Evolutionary conservation across 1,284 basidiomycete species (phyloP).

Genomic region (Trametes pubescens): DNA sequence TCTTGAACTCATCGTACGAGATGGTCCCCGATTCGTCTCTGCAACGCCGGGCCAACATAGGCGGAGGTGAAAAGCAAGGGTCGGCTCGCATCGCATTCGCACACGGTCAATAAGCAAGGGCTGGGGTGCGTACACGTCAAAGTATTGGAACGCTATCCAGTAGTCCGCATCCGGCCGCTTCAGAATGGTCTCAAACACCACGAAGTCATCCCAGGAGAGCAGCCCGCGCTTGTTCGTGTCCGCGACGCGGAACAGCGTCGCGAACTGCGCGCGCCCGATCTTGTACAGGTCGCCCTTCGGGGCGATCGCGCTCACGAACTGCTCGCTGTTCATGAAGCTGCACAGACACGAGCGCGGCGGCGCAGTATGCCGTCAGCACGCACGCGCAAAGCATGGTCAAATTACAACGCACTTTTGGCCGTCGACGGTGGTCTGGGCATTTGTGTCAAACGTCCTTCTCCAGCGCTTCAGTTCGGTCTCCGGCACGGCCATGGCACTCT

Average conservation of each 20-base stretch:
- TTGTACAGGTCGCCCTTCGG: conserved; percentile 84
- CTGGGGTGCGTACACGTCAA: conserved; percentile 79
- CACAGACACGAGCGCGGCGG: not conserved
- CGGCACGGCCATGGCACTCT: conserved; percentile 73
- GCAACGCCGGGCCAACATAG: conserved; percentile 18
- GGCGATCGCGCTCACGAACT: conserved; percentile 93
- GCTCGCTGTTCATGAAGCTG: conserved; percentile 83
- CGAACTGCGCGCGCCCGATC: conserved; percentile 87
- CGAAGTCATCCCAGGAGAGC: conserved; percentile 94
- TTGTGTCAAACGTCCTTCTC: conserved; percentile 85
- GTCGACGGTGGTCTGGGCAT: conserved; percentile 74
- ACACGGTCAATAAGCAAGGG: not conserved
- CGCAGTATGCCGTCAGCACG: not conserved
- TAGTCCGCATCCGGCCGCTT: conserved; percentile 94
- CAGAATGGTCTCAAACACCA: conserved; percentile 89
- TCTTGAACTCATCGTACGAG: conserved; percentile 93
- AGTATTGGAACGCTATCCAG: conserved; percentile 96
- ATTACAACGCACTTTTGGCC: conserved; percentile 78
- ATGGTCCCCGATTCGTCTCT: conserved; percentile 91
- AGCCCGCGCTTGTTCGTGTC: conserved; percentile 81
- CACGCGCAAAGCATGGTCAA: not conserved
- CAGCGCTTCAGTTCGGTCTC: conserved; percentile 88
- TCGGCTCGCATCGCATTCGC: conserved; percentile 23
- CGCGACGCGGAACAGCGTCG: conserved; percentile 90
- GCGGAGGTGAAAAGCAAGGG: not conserved